Evolutionary conservation across 148 eudicot species (phyloP).

Genomic region (Polygonum aviculare): DNA sequence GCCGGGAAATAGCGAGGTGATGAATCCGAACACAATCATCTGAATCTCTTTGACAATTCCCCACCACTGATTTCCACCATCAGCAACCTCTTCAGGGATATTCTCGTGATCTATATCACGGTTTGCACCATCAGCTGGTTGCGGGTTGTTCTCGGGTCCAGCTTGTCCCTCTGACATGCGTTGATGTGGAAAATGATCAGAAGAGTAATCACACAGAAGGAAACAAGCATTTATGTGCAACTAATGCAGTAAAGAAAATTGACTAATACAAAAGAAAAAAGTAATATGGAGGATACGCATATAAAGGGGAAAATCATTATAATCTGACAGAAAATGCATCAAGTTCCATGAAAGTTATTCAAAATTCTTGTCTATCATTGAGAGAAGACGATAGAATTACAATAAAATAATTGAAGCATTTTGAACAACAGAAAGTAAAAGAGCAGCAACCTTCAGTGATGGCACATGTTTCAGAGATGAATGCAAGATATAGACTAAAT

Average conservation of each 20-base stretch:
- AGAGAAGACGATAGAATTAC: background rate
- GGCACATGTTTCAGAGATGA: background rate
- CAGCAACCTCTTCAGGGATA: constrained; percentile 41
- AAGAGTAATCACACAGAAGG: background rate
- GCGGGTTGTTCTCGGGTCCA: constrained; percentile 51
- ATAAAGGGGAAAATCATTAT: background rate
- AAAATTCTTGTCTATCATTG: background rate
- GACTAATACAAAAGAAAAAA: background rate
- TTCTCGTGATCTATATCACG: constrained; percentile 30
- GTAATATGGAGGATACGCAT: background rate
- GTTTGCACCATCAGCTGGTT: constrained; percentile 25
- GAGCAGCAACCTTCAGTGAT: background rate
- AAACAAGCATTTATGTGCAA: background rate
- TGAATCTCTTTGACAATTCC: constrained; percentile 90
- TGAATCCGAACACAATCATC: constrained; percentile 94
- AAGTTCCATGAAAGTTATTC: background rate
- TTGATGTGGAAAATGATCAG: background rate
- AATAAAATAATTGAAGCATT: background rate
- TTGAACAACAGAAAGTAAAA: background rate
- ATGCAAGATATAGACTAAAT: background rate
- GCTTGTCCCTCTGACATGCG: constrained; percentile 51
- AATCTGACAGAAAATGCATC: background rate
- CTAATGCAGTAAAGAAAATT: background rate
- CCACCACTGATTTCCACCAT: constrained; percentile 81
- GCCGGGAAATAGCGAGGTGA: constrained; percentile 95